Percentiles rank a stretch among this genome's conserved stretches.
phyloP scores from a whole-genome alignment of 2,329 filamentous ascomycete genomes.

The Cylindrodendrum hubeiense region DNA sequence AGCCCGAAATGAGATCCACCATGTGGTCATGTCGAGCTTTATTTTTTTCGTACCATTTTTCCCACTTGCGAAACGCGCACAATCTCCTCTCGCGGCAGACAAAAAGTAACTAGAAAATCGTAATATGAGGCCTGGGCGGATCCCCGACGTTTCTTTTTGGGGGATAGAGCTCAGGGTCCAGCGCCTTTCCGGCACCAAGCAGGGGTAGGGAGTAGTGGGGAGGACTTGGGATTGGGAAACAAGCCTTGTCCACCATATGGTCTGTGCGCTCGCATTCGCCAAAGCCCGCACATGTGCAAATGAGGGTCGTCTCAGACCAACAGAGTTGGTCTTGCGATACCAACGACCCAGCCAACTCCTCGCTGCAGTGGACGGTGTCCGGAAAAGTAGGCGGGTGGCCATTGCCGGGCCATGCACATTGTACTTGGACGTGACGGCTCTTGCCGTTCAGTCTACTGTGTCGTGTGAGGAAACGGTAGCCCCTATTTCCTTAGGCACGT shows the following conservation, averaged over 20 bases:
- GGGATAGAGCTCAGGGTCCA: conserved; percentile 36
- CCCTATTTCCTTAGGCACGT: neutral
- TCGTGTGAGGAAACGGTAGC: neutral
- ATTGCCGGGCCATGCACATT: neutral
- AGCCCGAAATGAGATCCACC: conserved; percentile 15
- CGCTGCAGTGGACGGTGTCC: neutral
- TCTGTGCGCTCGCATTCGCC: conserved; percentile 28
- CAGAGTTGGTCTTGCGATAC: neutral
- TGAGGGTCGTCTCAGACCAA: conserved; percentile 30
- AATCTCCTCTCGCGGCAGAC: conserved; percentile 18
- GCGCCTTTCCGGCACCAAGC: conserved; percentile 32
- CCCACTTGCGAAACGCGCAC: conserved; percentile 18
- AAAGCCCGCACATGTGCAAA: conserved; percentile 29
- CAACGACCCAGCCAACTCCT: neutral
- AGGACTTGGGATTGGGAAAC: conserved; percentile 1
- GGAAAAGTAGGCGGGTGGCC: neutral
- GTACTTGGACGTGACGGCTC: neutral
- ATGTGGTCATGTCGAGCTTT: conserved; percentile 21
- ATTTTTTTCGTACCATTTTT: neutral
- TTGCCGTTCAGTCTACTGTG: neutral
- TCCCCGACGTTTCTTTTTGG: conserved; percentile 28
- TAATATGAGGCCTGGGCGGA: conserved; percentile 38
- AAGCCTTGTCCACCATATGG: conserved; percentile 9
- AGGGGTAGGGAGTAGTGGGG: conserved; percentile 33
- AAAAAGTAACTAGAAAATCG: conserved; percentile 34